Percentiles rank a stretch among this genome's conserved stretches.
Evolutionary conservation across 1,284 basidiomycete species (phyloP).

Genomic region (Trichosporon asahii): DNA sequence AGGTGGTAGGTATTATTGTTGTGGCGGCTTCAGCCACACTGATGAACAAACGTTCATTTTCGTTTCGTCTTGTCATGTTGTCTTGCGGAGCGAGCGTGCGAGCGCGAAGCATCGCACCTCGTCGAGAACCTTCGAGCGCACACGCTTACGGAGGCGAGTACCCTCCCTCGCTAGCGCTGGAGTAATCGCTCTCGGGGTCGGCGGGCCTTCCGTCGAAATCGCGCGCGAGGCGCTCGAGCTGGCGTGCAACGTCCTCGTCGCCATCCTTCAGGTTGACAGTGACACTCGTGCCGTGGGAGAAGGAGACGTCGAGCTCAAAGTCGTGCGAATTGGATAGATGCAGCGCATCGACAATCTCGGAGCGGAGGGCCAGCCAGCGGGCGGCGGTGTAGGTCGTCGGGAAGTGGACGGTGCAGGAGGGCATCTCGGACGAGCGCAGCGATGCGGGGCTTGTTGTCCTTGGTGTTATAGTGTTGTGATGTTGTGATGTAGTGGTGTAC

Average conservation of each 20-base stretch:
- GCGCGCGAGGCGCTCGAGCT: not conserved
- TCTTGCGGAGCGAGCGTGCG: not conserved
- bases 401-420: constrained; percentile 3
- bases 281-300: not conserved
- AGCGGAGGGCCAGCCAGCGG: not conserved
- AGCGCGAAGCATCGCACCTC: not conserved
- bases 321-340: not conserved
- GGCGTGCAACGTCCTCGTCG: not conserved
- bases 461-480: not conserved
- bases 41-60: not conserved
- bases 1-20: not conserved
- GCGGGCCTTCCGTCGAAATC: not conserved
- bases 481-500: not conserved
- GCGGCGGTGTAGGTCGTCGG: not conserved
- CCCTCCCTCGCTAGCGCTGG: not conserved
- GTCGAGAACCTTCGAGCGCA: no score
- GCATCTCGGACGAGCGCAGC: not conserved
- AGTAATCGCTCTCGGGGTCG: not conserved
- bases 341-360: constrained; percentile 6
- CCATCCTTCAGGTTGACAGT: not conserved
- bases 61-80: not conserved
- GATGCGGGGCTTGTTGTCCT: not conserved
- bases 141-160: not conserved
- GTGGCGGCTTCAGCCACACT: not conserved
- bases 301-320: not conserved